Evolutionary conservation across 768 basidiomycete species (phyloP).

Genomic region (Rhodosporidiobolus sp.): DNA sequence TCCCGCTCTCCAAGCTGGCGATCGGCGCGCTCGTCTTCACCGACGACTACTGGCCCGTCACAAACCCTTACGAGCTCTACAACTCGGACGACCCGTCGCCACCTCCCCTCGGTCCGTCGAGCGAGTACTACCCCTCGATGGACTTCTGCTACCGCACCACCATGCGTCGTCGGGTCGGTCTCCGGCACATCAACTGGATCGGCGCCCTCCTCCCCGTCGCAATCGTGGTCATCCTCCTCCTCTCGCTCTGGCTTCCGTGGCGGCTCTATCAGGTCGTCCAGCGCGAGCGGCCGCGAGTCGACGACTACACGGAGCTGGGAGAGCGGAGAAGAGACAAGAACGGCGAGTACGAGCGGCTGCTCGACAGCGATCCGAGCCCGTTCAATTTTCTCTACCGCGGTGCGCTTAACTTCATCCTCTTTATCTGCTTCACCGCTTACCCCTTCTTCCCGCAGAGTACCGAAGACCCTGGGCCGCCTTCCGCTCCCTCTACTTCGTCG

Average conservation of each 20-base stretch:
- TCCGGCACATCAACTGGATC: constrained; percentile 62
- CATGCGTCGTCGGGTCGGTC: constrained; percentile 55
- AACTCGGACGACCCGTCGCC: constrained; percentile 57
- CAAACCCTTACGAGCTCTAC: constrained; percentile 65
- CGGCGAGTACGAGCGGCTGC: constrained; percentile 64
- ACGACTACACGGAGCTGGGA: constrained; percentile 69
- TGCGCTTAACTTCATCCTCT: constrained; percentile 44
- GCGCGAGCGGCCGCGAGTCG: constrained; percentile 62
- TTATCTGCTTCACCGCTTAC: neutral
- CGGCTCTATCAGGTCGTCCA: constrained; percentile 60
- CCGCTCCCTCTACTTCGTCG: constrained; percentile 45
- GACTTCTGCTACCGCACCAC: constrained; percentile 80
- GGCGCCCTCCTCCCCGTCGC: constrained; percentile 63
- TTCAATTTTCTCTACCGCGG: constrained; percentile 69
- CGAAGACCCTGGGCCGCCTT: constrained; percentile 64
- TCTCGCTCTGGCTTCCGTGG: constrained; percentile 63
- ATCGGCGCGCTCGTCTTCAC: constrained; percentile 72
- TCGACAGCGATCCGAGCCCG: constrained; percentile 64
- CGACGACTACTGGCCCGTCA: constrained; percentile 64
- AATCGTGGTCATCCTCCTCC: constrained; percentile 55
- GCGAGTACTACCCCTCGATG: constrained; percentile 60
- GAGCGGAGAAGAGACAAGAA: constrained; percentile 54
- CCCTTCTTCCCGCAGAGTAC: constrained; percentile 55
- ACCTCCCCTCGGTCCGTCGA: constrained; percentile 58
- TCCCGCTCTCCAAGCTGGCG: constrained; percentile 73